Base-by-base conservation (phyloP, 2,329 filamentous ascomycete species). In the Aspergillus hiratsukae region DNA sequence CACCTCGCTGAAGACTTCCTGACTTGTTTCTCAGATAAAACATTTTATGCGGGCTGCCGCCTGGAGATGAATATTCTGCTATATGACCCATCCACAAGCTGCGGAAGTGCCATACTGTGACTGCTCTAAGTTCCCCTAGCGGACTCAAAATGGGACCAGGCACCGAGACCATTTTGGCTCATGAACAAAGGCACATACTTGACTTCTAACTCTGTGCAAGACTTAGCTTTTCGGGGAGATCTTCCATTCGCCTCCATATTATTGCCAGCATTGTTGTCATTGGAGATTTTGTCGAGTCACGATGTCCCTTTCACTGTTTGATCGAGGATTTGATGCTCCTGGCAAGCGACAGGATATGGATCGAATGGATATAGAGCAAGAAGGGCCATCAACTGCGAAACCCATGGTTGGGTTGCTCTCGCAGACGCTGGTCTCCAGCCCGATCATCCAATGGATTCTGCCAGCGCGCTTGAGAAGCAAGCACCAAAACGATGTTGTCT, bases 401-500 rank as follows among this genome's bases (percentile, higher is more conserved):
- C 84, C 87, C 5, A 75, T 73, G 21, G 82, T 87, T 58, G 94
- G 91, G 3, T 69, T 97, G 31, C 79, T 97, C 48, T 90, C 90
- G 0, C 86, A 83, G 66, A 96, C 92, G 0, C 71, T 96, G 29
- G 78, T 93, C 51, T 83, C 86, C 53, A 95, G 89, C 60, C 89
- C 92, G 1, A 78, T 88, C 37, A 82, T 88, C 55, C 87, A 87
- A 67, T 88, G 83, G 78, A 87, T 97, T 46, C 77, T 96, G 14
- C 89, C 91, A 11, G 90, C 87, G n/a, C 84, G 87, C 58, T 78
- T 97, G 57, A 83, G 92, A 56, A 86, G 86, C 54, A 79, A 80
- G 52, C 74, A 80, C 46, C 80, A 86, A 58, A 91, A 94, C 64
- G 92, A 97, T 75, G 84, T 97, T 61, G 87, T 92, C 40, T 91